Conservation (phyloP, 305 asterid species). For the Fraxinus velutina region DNA sequence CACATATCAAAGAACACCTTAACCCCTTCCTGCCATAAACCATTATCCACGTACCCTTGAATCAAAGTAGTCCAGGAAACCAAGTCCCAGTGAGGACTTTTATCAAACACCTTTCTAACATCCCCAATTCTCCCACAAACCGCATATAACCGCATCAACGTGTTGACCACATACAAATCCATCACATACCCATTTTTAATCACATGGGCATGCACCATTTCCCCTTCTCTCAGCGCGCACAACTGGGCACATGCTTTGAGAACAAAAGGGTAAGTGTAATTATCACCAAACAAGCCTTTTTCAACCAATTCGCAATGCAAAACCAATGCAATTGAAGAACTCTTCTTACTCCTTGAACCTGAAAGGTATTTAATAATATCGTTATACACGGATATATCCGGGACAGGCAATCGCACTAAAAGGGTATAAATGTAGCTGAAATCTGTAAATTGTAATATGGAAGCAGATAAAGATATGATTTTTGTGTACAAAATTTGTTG, state of each 20-base stretch:
- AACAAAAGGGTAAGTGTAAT: conserved; percentile 43
- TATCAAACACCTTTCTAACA: conserved; percentile 37
- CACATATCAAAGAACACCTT: conserved; percentile 33
- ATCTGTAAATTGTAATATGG: conserved; percentile 26
- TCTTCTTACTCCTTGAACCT: conserved; percentile 15
- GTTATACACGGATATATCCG: conserved; percentile 26
- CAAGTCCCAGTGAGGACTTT: conserved; percentile 32
- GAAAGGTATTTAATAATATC: conserved; percentile 26
- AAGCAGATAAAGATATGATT: conserved; percentile 33
- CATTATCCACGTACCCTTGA: conserved; percentile 41
- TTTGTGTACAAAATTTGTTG: conserved; percentile 31
- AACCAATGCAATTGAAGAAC: conserved; percentile 23
- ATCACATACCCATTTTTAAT: conserved; percentile 34
- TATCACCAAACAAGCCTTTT: conserved; percentile 33
- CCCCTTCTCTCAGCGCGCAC: conserved; percentile 30
- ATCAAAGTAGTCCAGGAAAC: conserved; percentile 46
- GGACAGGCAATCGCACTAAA: conserved; percentile 26
- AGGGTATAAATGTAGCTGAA: conserved; percentile 34
- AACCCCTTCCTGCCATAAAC: conserved; percentile 33
- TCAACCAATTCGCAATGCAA: conserved; percentile 27
- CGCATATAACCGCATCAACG: conserved; percentile 35
- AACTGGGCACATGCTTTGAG: conserved; percentile 39
- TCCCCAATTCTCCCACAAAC: conserved; percentile 28
- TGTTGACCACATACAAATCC: conserved; percentile 40
- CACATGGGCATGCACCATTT: conserved; percentile 33